Percentiles rank a stretch among this genome's conserved stretches.
phyloP scores from a whole-genome alignment of 1,284 basidiomycete species.

The Ustilago vetiveriae region DNA sequence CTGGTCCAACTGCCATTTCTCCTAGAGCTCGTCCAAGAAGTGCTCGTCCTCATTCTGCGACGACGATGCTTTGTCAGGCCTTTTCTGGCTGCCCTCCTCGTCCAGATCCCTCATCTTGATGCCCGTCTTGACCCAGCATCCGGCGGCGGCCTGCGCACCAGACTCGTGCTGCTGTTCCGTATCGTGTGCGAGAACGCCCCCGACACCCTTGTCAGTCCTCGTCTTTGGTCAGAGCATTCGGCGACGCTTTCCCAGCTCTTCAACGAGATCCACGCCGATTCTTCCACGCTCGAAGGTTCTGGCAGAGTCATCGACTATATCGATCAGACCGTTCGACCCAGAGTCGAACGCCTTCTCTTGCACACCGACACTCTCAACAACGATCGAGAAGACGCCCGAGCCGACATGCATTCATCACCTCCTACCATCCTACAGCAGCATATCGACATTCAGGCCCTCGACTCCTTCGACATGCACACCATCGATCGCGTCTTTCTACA shows the following conservation, averaged over 20 bases:
- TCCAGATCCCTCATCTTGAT: constrained; percentile 27
- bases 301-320: constrained; percentile 6
- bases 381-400: background rate
- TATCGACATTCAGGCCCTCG: constrained; percentile 34
- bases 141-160: constrained; percentile 23
- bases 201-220: constrained; percentile 79
- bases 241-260: constrained; percentile 24
- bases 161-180: constrained; percentile 36
- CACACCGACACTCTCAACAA: background rate
- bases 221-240: constrained; percentile 41
- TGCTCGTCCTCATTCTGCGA: constrained; percentile 28
- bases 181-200: constrained; percentile 63
- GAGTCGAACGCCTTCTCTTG: constrained; percentile 28
- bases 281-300: no score
- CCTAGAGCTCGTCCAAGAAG: constrained; percentile 42
- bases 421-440: constrained; percentile 19
- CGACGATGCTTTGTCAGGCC: constrained; percentile 32
- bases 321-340: constrained; percentile 20
- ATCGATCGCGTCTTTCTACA: constrained; percentile 39
- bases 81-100: constrained; percentile 27
- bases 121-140: constrained; percentile 16
- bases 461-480: constrained; percentile 37
- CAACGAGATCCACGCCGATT: constrained; percentile 16
- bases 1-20: constrained; percentile 46
- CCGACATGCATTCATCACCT: background rate